These are phyloP conservation scores for Geotrichum histeridarum DNA, from an alignment of 1,139 yeast genomes.

Conservation along the genomic window DNA sequence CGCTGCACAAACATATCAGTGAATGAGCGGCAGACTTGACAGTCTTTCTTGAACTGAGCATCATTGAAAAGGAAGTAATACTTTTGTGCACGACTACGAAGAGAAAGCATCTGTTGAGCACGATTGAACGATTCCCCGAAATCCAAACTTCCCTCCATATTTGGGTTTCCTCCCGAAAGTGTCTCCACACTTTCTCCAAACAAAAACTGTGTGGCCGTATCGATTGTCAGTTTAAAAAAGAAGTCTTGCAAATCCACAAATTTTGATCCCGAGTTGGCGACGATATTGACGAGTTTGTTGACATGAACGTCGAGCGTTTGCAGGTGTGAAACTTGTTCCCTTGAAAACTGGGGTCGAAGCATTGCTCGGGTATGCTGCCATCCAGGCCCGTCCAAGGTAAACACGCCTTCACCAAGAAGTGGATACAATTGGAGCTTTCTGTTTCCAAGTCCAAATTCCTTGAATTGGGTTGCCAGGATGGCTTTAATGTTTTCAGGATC, in stretches of 20 bases:
- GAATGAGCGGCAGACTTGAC: conserved; percentile 32
- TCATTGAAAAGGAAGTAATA: conserved; percentile 39
- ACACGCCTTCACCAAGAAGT: conserved; percentile 49
- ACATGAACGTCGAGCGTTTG: conserved; percentile 45
- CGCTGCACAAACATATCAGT: conserved; percentile 35
- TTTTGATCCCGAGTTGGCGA: conserved; percentile 29
- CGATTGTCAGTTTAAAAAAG: conserved; percentile 51
- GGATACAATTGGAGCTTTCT: conserved; percentile 44
- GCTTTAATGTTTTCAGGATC: conserved; percentile 43
- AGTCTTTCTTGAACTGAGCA: conserved; percentile 35
- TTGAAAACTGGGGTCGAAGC: conserved; percentile 52
- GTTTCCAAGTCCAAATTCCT: conserved; percentile 46
- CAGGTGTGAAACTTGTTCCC: conserved; percentile 50
- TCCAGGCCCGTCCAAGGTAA: conserved; percentile 47
- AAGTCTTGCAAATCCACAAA: conserved; percentile 47
- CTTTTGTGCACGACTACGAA: conserved; percentile 40
- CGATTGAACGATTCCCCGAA: conserved; percentile 45
- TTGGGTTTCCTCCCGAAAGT: conserved; percentile 35
- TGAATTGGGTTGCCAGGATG: conserved; percentile 36
- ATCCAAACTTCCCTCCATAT: conserved; percentile 26
- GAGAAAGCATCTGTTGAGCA: conserved; percentile 40
- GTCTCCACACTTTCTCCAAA: conserved; percentile 52
- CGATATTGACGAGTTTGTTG: conserved; percentile 38
- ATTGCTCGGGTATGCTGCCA: conserved; percentile 52
- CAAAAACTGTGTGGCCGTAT: conserved; percentile 54